phyloP scores from a whole-genome alignment of 2,329 filamentous ascomycete species.

The Trichoderma endophyticum region DNA sequence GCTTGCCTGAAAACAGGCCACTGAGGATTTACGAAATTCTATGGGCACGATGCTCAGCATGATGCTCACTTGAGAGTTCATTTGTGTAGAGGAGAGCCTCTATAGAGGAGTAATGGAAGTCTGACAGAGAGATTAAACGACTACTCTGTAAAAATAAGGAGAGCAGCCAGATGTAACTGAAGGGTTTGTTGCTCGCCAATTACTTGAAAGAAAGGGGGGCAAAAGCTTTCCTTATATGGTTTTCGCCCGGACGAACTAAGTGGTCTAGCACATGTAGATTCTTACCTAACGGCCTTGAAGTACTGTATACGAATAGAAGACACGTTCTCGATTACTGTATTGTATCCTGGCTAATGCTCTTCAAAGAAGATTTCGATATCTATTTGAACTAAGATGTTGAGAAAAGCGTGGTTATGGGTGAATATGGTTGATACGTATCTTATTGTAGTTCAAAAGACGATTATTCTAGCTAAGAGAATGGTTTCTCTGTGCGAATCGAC shows the following conservation, averaged over 20 bases:
- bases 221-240: background rate
- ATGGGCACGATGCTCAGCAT: no score
- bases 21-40: background rate
- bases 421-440: background rate
- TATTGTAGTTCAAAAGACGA: background rate
- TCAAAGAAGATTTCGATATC: background rate
- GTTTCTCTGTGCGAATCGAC: background rate
- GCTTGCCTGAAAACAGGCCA: background rate
- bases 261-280: background rate
- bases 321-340: no score
- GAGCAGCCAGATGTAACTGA: background rate
- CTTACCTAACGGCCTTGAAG: background rate
- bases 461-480: rapidly evolving
- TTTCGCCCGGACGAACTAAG: background rate
- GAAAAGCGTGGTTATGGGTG: background rate
- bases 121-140: background rate
- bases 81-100: background rate
- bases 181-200: background rate
- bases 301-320: background rate
- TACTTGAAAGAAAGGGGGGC: background rate
- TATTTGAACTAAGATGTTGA: background rate
- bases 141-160: background rate
- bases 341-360: no score
- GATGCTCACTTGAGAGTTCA: no score
- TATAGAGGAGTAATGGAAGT: background rate